These are phyloP conservation scores for Sergeia podlipaevii DNA, from an alignment of 208 protist genomes.

Conservation along the genomic window DNA sequence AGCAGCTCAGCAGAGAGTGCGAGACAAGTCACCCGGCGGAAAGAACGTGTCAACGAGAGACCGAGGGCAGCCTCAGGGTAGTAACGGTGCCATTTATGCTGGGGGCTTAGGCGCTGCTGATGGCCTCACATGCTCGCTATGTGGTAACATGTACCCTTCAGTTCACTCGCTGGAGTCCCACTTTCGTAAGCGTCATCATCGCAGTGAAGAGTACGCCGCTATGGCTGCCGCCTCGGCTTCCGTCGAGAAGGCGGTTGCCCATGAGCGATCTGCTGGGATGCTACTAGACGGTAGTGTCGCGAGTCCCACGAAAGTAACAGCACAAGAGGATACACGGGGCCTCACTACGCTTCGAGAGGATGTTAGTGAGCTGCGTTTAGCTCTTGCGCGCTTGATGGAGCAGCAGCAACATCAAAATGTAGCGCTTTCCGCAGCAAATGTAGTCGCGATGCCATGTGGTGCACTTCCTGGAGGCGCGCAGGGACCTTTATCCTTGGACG, in stretches of 20 bases:
- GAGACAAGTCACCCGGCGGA: not conserved
- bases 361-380: slow-evolving; percentile 31
- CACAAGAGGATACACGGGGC: not conserved
- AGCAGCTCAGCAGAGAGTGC: not conserved
- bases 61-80: not conserved
- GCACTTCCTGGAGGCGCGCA: slow-evolving; percentile 2
- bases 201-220: slow-evolving; percentile 21
- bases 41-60: not conserved
- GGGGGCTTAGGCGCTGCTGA: not conserved
- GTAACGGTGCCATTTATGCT: not conserved
- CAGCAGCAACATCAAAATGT: slow-evolving; percentile 19
- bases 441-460: slow-evolving; percentile 5
- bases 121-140: slow-evolving; percentile 41
- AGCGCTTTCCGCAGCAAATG: slow-evolving; percentile 12
- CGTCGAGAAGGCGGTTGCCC: not conserved
- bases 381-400: slow-evolving; percentile 31
- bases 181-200: slow-evolving; percentile 59
- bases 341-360: slow-evolving; percentile 20
- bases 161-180: slow-evolving; percentile 58
- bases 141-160: slow-evolving; percentile 64
- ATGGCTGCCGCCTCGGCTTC: slow-evolving; percentile 27
- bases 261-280: not conserved
- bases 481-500: too few species aligned
- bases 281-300: too few species aligned
- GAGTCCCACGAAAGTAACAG: not conserved